Evolutionary conservation across 2,329 filamentous ascomycete genomes (phyloP).

Genomic region (Rasamsonia emersonii): DNA sequence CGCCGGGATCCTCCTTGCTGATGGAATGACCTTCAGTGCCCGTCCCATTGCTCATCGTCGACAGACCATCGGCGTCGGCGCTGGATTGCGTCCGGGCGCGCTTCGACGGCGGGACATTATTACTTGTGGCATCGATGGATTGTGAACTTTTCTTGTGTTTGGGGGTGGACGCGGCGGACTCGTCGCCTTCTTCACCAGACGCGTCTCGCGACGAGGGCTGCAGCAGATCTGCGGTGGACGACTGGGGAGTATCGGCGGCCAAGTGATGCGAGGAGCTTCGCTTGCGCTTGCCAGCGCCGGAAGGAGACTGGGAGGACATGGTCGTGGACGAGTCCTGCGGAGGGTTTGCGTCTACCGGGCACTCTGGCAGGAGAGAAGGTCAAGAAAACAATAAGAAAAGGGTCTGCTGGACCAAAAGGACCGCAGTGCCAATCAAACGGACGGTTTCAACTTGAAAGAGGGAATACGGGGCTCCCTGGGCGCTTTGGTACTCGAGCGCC

Average conservation of each 20-base stretch:
- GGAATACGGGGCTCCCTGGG: no score
- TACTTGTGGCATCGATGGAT: constrained; percentile 31
- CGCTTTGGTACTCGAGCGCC: no score
- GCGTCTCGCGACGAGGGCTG: constrained; percentile 73
- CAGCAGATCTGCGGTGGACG: constrained; percentile 51
- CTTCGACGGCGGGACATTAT: constrained; percentile 58
- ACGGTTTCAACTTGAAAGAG: neutral
- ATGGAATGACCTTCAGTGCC: constrained; percentile 25
- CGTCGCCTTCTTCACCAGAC: constrained; percentile 71
- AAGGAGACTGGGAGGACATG: constrained; percentile 55
- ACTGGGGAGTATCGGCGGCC: constrained; percentile 39
- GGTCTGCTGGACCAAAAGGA: no score
- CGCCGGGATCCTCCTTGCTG: constrained; percentile 51
- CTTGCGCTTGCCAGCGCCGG: constrained; percentile 67
- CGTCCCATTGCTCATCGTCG: constrained; percentile 17
- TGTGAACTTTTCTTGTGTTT: constrained; percentile 52
- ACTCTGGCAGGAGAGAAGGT: neutral
- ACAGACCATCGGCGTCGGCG: constrained; percentile 12
- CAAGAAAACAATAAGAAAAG: neutral
- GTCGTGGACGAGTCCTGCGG: constrained; percentile 10
- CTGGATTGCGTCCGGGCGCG: constrained; percentile 56
- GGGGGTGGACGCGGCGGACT: constrained; percentile 49
- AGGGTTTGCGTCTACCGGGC: neutral
- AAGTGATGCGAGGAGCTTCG: constrained; percentile 42
- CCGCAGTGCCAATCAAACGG: no score